phyloP scores from a whole-genome alignment of 345 rosid species.

The Ailanthus altissimus region DNA sequence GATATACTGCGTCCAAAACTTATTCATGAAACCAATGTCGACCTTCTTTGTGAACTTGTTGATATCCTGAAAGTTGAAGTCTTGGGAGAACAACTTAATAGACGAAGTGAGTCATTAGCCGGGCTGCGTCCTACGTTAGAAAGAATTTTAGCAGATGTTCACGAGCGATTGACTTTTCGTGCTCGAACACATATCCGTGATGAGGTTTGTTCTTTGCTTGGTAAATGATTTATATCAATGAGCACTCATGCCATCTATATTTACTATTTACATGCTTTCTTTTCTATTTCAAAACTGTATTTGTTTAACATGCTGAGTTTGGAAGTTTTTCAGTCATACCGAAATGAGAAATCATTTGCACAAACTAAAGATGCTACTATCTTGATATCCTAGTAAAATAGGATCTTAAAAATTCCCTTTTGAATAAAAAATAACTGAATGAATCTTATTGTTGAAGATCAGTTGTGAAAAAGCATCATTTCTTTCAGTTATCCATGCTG shows the following conservation, averaged over 20 bases:
- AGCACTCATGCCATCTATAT: background rate
- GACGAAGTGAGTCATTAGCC: conserved; percentile 76
- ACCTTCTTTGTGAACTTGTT: conserved; percentile 93
- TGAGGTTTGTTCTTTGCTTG: conserved; percentile 54
- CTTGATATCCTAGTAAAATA: background rate
- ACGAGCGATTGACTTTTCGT: conserved; percentile 92
- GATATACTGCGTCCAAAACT: conserved; percentile 94
- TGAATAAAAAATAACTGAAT: background rate
- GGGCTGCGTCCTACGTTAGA: conserved; percentile 86
- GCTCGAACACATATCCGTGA: conserved; percentile 95
- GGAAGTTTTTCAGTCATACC: background rate
- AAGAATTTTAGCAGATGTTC: conserved; percentile 91
- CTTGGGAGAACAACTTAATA: conserved; percentile 78
- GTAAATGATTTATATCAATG: background rate
- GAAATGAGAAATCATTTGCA: background rate
- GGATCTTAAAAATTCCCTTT: background rate
- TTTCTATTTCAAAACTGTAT: background rate
- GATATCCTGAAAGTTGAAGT: conserved; percentile 95
- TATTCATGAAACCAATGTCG: conserved; percentile 83
- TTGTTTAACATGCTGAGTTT: conserved; percentile 1
- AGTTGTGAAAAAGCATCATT: background rate
- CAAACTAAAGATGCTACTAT: conserved; percentile 1
- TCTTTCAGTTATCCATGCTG: background rate
- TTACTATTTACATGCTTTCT: background rate
- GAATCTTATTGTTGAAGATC: conserved; percentile 8